Base-by-base conservation (phyloP, 2,329 filamentous ascomycete genomes). In the Pseudocercospora eumusae region DNA sequence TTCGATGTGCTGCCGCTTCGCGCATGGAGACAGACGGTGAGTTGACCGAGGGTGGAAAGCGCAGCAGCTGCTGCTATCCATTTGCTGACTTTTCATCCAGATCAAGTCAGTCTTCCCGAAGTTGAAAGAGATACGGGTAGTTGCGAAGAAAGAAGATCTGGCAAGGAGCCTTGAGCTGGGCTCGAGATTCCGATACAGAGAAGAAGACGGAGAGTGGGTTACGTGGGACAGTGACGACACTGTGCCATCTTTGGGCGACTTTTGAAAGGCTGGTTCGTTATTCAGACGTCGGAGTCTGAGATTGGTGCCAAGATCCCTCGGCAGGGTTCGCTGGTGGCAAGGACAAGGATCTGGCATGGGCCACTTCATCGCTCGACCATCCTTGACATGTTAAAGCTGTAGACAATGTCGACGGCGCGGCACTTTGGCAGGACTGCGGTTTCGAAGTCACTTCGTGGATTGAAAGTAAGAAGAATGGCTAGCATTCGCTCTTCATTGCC, bases 401-500 rank as follows among this genome's bases (percentile, higher is more conserved):
- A 33, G 2, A 27, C 23, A 27, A 50, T 50, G 47, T 27, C 1
- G 47, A 15, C 23, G 15, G 47, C 47, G 13, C 10, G 47, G 8
- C 15, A 50, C 13, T 27, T n/a, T n/a, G 13, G 23, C 20, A 50
- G 15, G 47, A 27, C 25, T 13, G 20, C 47, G 13, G n/a, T 36
- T 36, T 50, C 23, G 25, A 50, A n/a, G 15, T 21, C 23, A 7
- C 20, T 23, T 9, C 8, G 4, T 13, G 20, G 23, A 3, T 13
- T 21, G 15, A 18, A 9, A n/a, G 23, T 25, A 9, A 56, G 57
- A 57, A 54, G 28, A n/a, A 76, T 76, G 75, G 70, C 73, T 1
- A 74, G 69, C 3, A 60, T 73, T 9, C 68, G 67, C 18, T 61
- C 68, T 10, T 74, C 73, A 8, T 36, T 75, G 4, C 71, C 72